phyloP scores from a whole-genome alignment of 2,329 filamentous ascomycete species.

The Fusarium pseudonygamai region DNA sequence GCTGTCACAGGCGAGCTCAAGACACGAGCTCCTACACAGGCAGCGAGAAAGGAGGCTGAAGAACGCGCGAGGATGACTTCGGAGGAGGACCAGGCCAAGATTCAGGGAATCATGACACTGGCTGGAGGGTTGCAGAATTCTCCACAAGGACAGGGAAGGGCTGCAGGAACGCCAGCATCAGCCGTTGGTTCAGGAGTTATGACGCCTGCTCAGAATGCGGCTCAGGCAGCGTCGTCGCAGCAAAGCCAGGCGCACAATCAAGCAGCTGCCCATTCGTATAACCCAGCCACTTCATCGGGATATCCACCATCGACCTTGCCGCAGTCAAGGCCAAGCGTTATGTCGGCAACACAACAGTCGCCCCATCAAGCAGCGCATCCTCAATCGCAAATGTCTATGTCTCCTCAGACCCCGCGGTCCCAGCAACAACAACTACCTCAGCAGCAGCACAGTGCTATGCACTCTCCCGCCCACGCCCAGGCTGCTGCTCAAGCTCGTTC shows the following conservation, averaged over 20 bases:
- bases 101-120: constrained; percentile 69
- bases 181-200: constrained; percentile 45
- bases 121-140: constrained; percentile 61
- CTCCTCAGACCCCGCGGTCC: constrained; percentile 44
- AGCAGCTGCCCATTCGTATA: constrained; percentile 23
- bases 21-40: constrained; percentile 80
- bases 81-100: constrained; percentile 68
- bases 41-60: constrained; percentile 74
- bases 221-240: constrained; percentile 40
- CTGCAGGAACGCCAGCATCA: constrained; percentile 37
- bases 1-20: constrained; percentile 91
- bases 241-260: constrained; percentile 28
- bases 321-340: constrained; percentile 40
- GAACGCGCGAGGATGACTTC: constrained; percentile 67
- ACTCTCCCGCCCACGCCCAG: constrained; percentile 37
- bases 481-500: constrained; percentile 36
- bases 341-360: constrained; percentile 46
- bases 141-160: constrained; percentile 44
- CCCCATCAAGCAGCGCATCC: constrained; percentile 37
- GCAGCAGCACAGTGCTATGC: constrained; percentile 31
- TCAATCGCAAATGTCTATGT: constrained; percentile 43
- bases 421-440: constrained; percentile 34
- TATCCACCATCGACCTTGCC: constrained; percentile 43
- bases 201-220: constrained; percentile 47
- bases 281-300: constrained; percentile 35